These are phyloP conservation scores for Metschnikowia proteae DNA, from an alignment of 805 yeast genomes.

Conservation along the genomic window DNA sequence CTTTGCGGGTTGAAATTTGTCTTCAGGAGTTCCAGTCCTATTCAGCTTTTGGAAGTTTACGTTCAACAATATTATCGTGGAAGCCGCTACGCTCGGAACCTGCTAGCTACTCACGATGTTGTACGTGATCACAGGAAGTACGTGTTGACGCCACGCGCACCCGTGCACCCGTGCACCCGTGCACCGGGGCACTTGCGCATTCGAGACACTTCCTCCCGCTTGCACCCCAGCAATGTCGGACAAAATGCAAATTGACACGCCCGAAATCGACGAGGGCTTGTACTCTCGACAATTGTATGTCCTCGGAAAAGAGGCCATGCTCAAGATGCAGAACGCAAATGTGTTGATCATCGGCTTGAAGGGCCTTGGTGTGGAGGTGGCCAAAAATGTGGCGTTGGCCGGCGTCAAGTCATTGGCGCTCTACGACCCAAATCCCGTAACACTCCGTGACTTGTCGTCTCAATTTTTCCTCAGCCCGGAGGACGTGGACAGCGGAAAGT, in stretches of 20 bases:
- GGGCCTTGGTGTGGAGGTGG: constrained; percentile 94
- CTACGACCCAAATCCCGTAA: constrained; percentile 73
- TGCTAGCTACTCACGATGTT: too few relatives aligned
- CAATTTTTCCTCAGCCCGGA: constrained; percentile 75
- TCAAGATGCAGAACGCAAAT: constrained; percentile 89
- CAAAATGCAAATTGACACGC: constrained; percentile 42
- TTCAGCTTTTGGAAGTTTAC: too few relatives aligned
- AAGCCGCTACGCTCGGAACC: too few relatives aligned
- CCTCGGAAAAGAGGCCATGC: constrained; percentile 96
- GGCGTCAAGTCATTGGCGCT: constrained; percentile 91
- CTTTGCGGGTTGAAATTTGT: too few relatives aligned
- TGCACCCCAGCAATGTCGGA: constrained; percentile 11
- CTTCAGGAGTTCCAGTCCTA: too few relatives aligned
- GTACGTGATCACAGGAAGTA: too few relatives aligned
- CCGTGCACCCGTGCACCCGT: not conserved
- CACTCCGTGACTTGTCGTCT: constrained; percentile 71
- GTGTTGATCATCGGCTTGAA: constrained; percentile 87
- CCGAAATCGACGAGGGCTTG: constrained; percentile 81
- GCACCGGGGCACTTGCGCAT: not conserved
- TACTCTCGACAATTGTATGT: constrained; percentile 97
- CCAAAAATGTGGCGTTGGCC: constrained; percentile 93
- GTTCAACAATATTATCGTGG: too few relatives aligned
- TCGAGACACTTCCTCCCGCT: not conserved
- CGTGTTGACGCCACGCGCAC: not conserved
- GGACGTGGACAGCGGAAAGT: constrained; percentile 62